Base-by-base conservation (phyloP, 2,329 filamentous ascomycete species). In the Colletotrichum tamarilloi region DNA sequence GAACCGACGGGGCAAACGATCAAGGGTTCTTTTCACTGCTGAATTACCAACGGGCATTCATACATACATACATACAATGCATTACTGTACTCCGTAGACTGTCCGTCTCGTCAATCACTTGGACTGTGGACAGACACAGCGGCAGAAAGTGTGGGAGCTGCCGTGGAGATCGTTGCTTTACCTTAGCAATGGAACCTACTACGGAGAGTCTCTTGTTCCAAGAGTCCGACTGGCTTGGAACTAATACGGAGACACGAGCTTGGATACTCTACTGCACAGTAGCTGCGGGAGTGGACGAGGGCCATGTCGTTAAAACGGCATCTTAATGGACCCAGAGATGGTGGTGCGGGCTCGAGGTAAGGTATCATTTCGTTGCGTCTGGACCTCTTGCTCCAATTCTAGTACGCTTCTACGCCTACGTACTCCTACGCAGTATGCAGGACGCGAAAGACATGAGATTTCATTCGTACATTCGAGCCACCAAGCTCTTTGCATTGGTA, bases 1-100 rank as follows among this genome's bases (percentile, higher is more conserved):
- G 14, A 42, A 38, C 32, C 53, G 53, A 68, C 53, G 69, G 59
- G 59, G 59, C 38, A 49, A 49, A 30, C 26, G 24, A n/a, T 30
- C 62, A 35, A 70, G 62, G 67, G 49, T 49, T 28, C 16, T 32
- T 28, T 63, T 42, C 22, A 16, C 14, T 42, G 16, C 38, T 42
- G 38, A n/a, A 8, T 24, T 62, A 8, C 12, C 38, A 42, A 49
- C 16, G 19, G 42, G 42, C 42, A 49, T n/a, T 9, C 19, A 42
- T 42, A 12, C 32, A 30, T 30, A 26, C 24, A 30, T 30, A 8
- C 28, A 35, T 35, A 12, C 32, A 35, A 35, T 12, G 19, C 38
- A 42, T 7, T 42, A 42, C 14, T 42, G 14, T 22, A 26, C 32
- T 24, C n/a, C 38, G 6, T 22, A 30, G 38, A 22, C 22, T 30